Evolutionary conservation across 129 eudicot genomes (phyloP), one percentile per base, ranked within the genome.

Genomic region (Chrysanthemum makinoi): DNA sequence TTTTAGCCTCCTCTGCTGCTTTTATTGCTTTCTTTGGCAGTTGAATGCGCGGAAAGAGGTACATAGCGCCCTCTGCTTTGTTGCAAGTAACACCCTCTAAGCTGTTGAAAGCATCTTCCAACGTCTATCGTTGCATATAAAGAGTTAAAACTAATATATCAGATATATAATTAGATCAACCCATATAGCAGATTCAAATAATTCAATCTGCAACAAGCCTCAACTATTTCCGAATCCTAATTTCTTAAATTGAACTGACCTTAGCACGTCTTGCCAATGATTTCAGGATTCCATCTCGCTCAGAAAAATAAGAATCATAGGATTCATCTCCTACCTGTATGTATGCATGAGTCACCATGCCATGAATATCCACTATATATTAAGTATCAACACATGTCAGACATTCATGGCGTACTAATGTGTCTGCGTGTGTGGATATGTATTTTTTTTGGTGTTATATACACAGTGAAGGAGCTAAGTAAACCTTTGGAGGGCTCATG

Each of bases 301-400:
- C 98, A 0, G 89, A 84, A 16, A 72, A 63, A 75, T 83, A 94
- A 7, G 79, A 71, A 62, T 90, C 96, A 11, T 88, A 95, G 14
- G 97, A 95, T 76, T 90, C 94, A 88, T 90, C 99, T 74, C 98
- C 96, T 43, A 82, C 98, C 98, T 92, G 82, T 79, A 78, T 28
- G 51, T 10, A 67, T 62, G 12, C 10, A 3, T 39, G 20, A 14
- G 59, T 53, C 14, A 24, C 13, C 17, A 59, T 19, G 9, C 7
- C n/a, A 8, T 59, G 6, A 5, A 22, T 12, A 24, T 59, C 64
- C 5, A 72, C 35, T 35, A 35, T 35, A 35, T 5, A 35, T 6
- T 35, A 35, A 35, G 43, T 5, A 5, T 33, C 7, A 33, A 33
- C 39, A 33, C 43, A 35, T 35, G 8, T 35, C 43, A 9, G 43